These are phyloP conservation scores for Leccinum subgranulosum DNA, from an alignment of 768 basidiomycete species.

Conservation along the genomic window DNA sequence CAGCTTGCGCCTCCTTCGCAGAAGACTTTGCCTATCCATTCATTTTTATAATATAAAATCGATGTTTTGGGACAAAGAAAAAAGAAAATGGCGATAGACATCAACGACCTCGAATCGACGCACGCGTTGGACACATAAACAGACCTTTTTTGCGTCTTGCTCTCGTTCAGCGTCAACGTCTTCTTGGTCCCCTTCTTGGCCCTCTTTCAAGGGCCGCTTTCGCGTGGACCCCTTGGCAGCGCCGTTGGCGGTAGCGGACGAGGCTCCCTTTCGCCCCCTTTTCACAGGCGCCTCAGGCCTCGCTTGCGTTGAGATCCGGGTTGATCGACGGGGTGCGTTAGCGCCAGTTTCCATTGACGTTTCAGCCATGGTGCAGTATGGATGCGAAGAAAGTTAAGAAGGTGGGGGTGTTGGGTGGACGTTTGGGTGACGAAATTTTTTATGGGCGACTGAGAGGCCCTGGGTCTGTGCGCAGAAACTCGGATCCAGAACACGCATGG, in stretches of 20 bases:
- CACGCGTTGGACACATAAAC: conserved; percentile 4
- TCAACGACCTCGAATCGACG: background rate
- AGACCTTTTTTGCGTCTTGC: conserved; percentile 26
- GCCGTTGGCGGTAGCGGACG: conserved; percentile 15
- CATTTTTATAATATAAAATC: background rate
- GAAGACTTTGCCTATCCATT: conserved; percentile 19
- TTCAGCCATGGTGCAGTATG: conserved; percentile 11
- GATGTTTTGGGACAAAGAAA: background rate
- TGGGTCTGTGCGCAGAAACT: conserved; percentile 25
- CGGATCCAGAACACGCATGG: conserved; percentile 16
- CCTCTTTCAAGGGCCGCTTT: conserved; percentile 35
- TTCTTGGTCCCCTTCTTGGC: conserved; percentile 19
- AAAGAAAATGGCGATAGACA: background rate
- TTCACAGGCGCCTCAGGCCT: conserved; percentile 29
- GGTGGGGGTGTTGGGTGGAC: background rate
- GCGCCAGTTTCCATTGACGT: conserved; percentile 17
- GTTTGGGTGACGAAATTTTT: conserved; percentile 9
- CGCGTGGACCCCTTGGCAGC: conserved; percentile 30
- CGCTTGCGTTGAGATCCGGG: conserved; percentile 50
- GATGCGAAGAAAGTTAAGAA: background rate
- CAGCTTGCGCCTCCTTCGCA: conserved; percentile 5
- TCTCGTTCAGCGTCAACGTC: conserved; percentile 10
- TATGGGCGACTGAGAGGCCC: conserved; percentile 1
- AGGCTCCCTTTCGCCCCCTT: conserved; percentile 13
- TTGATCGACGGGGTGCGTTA: conserved; percentile 48